These are phyloP conservation scores for Cyclostephanos invisitatus DNA, from an alignment of 108 stramenopile species.

Conservation along the genomic window DNA sequence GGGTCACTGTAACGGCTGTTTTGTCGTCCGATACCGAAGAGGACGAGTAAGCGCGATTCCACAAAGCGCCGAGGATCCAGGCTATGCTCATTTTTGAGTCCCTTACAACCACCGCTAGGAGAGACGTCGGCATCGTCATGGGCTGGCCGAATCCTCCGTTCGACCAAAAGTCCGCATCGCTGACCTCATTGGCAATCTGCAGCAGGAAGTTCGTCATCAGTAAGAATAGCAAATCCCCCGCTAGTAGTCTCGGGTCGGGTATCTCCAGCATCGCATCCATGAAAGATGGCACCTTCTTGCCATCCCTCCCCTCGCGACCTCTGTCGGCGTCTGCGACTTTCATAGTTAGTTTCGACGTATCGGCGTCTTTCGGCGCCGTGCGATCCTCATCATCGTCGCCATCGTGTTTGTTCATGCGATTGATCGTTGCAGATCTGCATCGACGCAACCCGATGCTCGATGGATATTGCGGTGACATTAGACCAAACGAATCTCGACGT, in stretches of 20 bases:
- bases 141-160: conserved; percentile 71
- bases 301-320: background rate
- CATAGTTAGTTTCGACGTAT: background rate
- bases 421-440: conserved; percentile 8
- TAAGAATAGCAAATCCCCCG: conserved; percentile 44
- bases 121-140: conserved; percentile 45
- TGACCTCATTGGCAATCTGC: conserved; percentile 36
- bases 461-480: background rate
- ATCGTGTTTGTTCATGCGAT: background rate
- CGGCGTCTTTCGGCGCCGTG: background rate
- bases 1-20: conserved; percentile 21
- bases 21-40: conserved; percentile 33
- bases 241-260: conserved; percentile 31
- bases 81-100: conserved; percentile 49
- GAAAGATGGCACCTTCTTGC: conserved; percentile 8
- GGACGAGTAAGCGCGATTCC: conserved; percentile 38
- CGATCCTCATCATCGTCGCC: background rate
- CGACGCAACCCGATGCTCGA: background rate
- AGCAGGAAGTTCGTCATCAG: conserved; percentile 40
- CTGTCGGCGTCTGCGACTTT: background rate
- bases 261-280: conserved; percentile 33
- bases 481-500: background rate
- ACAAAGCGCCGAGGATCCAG: conserved; percentile 33
- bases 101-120: conserved; percentile 33
- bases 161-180: conserved; percentile 54